Evolutionary conservation across 2,329 filamentous ascomycete species (phyloP), one percentile per base, ranked within the genome.

Genomic region (Coniochaeta ligniaria): DNA sequence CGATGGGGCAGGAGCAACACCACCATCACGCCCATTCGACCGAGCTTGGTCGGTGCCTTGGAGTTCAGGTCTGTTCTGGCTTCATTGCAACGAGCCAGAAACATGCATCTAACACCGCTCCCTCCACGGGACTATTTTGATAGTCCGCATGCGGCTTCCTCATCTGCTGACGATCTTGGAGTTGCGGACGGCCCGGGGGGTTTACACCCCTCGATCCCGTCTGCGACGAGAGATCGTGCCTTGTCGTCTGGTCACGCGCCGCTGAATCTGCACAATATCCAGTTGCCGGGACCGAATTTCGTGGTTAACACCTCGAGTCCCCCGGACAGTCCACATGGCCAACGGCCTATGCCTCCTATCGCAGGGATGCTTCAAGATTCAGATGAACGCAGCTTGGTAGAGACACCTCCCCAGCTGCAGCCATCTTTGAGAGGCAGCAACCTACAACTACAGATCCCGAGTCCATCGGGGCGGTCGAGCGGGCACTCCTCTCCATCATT

Each of bases 21-120:
- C 0, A 82, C 91, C 2, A 83, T 93, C 63, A 94, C 88, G 7
- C 90, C 92, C 0, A 97, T 99, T 63, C 84, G 95, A 50, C 94
- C 95, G 1, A 98, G 95, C 77, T 78, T 99, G 55, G 89, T 99
- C 3, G 95, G 95, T 50, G 95, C 91, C 9, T 79, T 99, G 61
- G 95, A 99, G 74, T 99, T 99, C 68, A 85, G 93, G 67, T 94
- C 94, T 2, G 89, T 96, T 3, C 78, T 99, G 54, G 89, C 91
- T n/a, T 92, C 92, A 2, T 76, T 99, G 60, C 88, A 96, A 68
- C 90, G 87, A 65, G 90, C 92, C 60, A 85, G 90, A 69, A 95
- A 91, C 64, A 67, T 66, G 65, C 65, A 68, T 26, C 41, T 66
- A 50, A 57, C 64, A 50, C 64, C 63, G 31, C 59, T 68, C 9